Percentiles rank a stretch among this genome's conserved stretches.
Evolutionary conservation across 106 monocot species (phyloP).

Genomic region (Platanthera zijinensis): DNA sequence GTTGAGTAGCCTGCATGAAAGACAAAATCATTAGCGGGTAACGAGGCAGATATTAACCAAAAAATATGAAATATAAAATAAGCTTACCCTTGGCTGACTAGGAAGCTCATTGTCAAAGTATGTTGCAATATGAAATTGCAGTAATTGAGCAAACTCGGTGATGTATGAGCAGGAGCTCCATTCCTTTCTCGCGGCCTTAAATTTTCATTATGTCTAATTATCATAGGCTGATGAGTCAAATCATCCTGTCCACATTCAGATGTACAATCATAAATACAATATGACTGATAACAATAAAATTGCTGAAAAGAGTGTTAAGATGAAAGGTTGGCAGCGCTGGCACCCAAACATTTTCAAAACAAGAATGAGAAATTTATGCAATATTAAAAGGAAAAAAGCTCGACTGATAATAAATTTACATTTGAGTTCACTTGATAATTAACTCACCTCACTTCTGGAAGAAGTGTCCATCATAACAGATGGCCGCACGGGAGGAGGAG

Average conservation of each 20-base stretch:
- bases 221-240: slow-evolving; percentile 95
- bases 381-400: too few species aligned
- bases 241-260: slow-evolving; percentile 77
- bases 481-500: slow-evolving; percentile 92
- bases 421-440: neutral
- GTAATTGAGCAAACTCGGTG: slow-evolving; percentile 97
- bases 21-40: neutral
- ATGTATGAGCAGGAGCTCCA: slow-evolving; percentile 97
- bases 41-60: neutral
- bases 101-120: slow-evolving; percentile 97
- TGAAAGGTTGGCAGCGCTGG: too few species aligned
- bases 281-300: too few species aligned
- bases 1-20: slow-evolving; percentile 69
- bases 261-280: too few species aligned
- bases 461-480: slow-evolving; percentile 99
- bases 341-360: too few species aligned
- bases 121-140: too few species aligned
- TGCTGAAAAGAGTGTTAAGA: too few species aligned
- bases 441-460: slow-evolving; percentile 79
- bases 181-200: slow-evolving; percentile 86
- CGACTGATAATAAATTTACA: too few species aligned
- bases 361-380: too few species aligned
- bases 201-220: slow-evolving; percentile 91
- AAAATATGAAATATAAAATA: neutral
- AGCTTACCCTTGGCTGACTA: slow-evolving; percentile 84